These are phyloP conservation scores for Plasmodium berghei DNA, from an alignment of 169 alveolate species.

Conservation along the genomic window DNA sequence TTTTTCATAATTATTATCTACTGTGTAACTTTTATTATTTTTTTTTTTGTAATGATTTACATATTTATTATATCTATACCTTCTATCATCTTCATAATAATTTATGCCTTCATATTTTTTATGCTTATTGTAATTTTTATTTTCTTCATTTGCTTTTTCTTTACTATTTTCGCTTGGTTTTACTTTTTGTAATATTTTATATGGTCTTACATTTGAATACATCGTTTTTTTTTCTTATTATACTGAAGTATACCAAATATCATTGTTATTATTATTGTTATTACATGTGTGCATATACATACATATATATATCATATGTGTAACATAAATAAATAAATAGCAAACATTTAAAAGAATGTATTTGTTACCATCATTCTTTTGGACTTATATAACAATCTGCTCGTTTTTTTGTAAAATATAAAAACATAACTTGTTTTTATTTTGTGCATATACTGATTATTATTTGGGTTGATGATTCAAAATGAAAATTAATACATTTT, in stretches of 20 bases:
- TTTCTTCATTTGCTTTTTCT: constrained; percentile 36
- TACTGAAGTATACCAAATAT: not conserved
- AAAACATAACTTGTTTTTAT: no score
- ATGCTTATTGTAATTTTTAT: constrained; percentile 15
- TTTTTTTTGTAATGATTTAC: constrained; percentile 17
- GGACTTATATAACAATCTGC: no score
- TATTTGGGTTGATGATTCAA: no score
- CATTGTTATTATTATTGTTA: not conserved
- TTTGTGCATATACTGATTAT: no score
- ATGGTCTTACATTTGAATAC: constrained; percentile 61
- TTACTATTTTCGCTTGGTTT: constrained; percentile 22
- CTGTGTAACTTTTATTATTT: constrained; percentile 5
- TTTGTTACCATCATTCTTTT: no score
- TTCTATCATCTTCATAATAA: constrained; percentile 45
- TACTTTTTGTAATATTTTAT: constrained; percentile 56
- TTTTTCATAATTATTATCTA: constrained; percentile 16
- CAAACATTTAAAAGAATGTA: no score
- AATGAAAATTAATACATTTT: no score
- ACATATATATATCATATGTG: not conserved
- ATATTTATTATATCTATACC: not conserved
- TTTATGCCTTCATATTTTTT: constrained; percentile 23
- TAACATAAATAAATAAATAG: not conserved
- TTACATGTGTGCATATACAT: constrained; percentile 3
- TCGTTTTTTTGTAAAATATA: no score
- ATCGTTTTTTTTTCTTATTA: constrained; percentile 29